These are phyloP conservation scores for Didymosphaeria variabile DNA, from an alignment of 2,329 filamentous ascomycete species.

Conservation along the genomic window DNA sequence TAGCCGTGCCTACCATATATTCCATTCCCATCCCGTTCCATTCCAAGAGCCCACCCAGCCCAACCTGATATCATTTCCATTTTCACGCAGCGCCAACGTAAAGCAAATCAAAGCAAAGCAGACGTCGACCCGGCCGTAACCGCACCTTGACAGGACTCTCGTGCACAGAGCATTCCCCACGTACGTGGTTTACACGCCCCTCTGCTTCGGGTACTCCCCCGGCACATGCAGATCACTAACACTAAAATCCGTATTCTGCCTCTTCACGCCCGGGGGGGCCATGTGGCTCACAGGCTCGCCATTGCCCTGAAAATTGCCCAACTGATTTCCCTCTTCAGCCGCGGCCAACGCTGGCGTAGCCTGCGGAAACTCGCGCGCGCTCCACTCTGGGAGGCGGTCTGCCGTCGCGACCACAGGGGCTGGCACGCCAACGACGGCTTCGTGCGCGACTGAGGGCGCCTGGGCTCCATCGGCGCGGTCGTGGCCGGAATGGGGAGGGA, in stretches of 20 bases:
- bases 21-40: too few species aligned
- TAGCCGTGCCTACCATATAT: too few species aligned
- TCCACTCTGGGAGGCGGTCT: not conserved
- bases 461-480: conserved; percentile 8
- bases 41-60: too few species aligned
- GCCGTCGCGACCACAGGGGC: not conserved
- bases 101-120: too few species aligned
- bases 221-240: conserved; percentile 75
- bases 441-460: conserved; percentile 22
- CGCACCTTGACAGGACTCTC: too few species aligned
- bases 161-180: too few species aligned
- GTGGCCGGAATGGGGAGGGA: conserved; percentile 1
- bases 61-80: too few species aligned
- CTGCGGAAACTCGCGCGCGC: conserved; percentile 23
- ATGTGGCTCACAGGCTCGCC: conserved; percentile 35
- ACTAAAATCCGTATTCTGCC: conserved; percentile 58
- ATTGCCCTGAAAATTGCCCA: not conserved
- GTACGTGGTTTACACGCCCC: not conserved
- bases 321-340: conserved; percentile 18
- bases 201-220: conserved; percentile 66
- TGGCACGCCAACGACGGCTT: conserved; percentile 44
- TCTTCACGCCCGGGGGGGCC: conserved; percentile 53
- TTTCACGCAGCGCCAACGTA: too few species aligned
- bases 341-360: not conserved
- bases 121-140: too few species aligned